Conservation (phyloP, 1,284 basidiomycete species). For the Rhodotorula sp. region DNA sequence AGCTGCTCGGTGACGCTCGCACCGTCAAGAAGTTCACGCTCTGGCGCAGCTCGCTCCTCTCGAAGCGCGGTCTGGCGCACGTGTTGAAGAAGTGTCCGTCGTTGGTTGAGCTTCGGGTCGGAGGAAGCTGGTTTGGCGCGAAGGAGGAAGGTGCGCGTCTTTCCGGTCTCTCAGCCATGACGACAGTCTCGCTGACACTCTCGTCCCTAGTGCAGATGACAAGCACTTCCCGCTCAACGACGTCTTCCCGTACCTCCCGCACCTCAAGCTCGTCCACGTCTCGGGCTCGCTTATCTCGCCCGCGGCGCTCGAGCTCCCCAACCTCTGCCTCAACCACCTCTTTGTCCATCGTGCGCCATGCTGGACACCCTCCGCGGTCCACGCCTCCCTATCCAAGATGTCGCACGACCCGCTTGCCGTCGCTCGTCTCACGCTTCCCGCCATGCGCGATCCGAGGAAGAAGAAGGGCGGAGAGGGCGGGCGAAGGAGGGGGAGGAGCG, state of each 20-base stretch:
- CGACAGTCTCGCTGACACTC: background rate
- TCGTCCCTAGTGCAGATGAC: conserved; percentile 23
- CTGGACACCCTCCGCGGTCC: conserved; percentile 33
- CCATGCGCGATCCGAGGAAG: conserved; percentile 23
- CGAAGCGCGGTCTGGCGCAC: conserved; percentile 35
- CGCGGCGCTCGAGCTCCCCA: conserved; percentile 24
- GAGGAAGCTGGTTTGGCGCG: conserved; percentile 40
- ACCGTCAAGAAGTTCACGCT: conserved; percentile 34
- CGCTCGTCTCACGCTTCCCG: conserved; percentile 27
- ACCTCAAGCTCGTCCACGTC: conserved; percentile 30
- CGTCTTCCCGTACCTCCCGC: conserved; percentile 25
- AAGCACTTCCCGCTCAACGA: conserved; percentile 35
- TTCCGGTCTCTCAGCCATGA: no score
- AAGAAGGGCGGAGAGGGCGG: background rate
- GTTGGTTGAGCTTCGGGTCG: conserved; percentile 34
- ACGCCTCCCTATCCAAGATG: conserved; percentile 33
- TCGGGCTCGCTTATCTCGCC: conserved; percentile 37
- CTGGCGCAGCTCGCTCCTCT: conserved; percentile 34
- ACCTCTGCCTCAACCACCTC: conserved; percentile 29
- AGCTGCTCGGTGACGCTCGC: conserved; percentile 30
- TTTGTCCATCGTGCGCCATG: conserved; percentile 23
- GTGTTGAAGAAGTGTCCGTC: conserved; percentile 31
- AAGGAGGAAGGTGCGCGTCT: conserved; percentile 37
- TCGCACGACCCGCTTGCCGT: conserved; percentile 18
- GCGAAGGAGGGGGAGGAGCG: background rate